Percentiles rank a stretch among this genome's conserved stretches.
Conservation (phyloP, 345 rosid genomes). For the Raphanus sativus region DNA sequence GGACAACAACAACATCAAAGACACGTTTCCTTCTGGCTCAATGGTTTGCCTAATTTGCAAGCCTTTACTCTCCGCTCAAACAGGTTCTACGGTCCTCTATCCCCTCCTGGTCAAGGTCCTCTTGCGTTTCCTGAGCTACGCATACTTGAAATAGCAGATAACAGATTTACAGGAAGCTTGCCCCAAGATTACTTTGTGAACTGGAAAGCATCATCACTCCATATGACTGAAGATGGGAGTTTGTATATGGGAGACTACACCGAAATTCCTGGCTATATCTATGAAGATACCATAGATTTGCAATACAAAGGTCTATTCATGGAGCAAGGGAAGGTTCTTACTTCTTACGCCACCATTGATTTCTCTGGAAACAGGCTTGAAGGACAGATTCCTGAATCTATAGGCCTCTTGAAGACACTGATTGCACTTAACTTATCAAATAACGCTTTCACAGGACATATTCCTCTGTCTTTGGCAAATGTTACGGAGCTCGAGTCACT, state of each 20-base stretch:
- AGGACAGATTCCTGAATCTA: constrained; percentile 23
- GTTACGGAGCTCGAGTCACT: background rate
- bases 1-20: constrained; percentile 11
- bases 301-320: constrained; percentile 21
- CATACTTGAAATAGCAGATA: background rate
- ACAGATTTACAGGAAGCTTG: constrained; percentile 10
- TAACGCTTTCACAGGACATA: constrained; percentile 20
- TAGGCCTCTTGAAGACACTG: constrained; percentile 18
- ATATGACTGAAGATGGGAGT: background rate
- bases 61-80: constrained; percentile 11
- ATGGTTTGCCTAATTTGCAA: background rate
- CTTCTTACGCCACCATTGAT: constrained; percentile 3
- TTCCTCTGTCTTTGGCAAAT: constrained; percentile 16
- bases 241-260: background rate
- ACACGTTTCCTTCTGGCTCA: constrained; percentile 33
- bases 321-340: constrained; percentile 1
- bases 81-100: constrained; percentile 12
- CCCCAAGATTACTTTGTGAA: constrained; percentile 14
- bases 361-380: constrained; percentile 12
- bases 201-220: constrained; percentile 7
- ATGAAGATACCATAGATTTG: background rate
- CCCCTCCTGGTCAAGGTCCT: background rate
- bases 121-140: background rate
- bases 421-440: constrained; percentile 29
- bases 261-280: background rate